Evolutionary conservation across 2,329 filamentous ascomycete genomes (phyloP).

Genomic region (Aspergillus vadensis): DNA sequence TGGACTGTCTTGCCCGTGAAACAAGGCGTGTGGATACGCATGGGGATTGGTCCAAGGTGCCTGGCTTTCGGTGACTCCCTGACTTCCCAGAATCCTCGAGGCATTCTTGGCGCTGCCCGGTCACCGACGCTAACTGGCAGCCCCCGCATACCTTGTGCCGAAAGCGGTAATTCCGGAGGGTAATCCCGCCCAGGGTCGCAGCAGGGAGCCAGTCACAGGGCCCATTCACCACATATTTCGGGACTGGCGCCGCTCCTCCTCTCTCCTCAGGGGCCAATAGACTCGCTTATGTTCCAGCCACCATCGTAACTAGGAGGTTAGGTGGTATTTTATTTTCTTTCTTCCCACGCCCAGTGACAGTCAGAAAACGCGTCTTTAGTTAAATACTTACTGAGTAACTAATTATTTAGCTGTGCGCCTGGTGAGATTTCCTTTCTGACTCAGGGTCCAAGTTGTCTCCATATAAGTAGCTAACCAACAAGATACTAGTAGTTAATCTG

Average conservation of each 20-base stretch:
- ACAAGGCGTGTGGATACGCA: constrained; percentile 14
- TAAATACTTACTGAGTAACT: background rate
- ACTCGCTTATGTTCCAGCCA: constrained; percentile 3
- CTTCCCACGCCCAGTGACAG: background rate
- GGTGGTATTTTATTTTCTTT: background rate
- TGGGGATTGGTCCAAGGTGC: constrained; percentile 9
- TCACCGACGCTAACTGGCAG: constrained; percentile 16
- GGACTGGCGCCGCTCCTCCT: constrained; percentile 8
- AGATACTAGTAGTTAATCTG: background rate
- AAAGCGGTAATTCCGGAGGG: constrained; percentile 19
- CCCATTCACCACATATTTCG: constrained; percentile 7
- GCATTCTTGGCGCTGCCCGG: constrained; percentile 21
- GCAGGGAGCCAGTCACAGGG: constrained; percentile 19
- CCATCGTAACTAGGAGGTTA: constrained; percentile 3
- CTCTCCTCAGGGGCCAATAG: constrained; percentile 9
- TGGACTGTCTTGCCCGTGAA: constrained; percentile 17
- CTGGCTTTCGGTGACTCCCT: constrained; percentile 17
- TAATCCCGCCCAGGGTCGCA: constrained; percentile 20
- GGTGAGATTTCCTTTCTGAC: background rate
- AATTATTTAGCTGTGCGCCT: background rate
- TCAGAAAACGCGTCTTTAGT: background rate
- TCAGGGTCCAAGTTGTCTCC: background rate
- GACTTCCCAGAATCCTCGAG: constrained; percentile 6
- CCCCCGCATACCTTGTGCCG: constrained; percentile 22
- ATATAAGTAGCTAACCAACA: background rate